Evolutionary conservation across 73 alveolate species (phyloP), one percentile per base, ranked within the genome.

Genomic region (Paramecium tetraurelia): DNA sequence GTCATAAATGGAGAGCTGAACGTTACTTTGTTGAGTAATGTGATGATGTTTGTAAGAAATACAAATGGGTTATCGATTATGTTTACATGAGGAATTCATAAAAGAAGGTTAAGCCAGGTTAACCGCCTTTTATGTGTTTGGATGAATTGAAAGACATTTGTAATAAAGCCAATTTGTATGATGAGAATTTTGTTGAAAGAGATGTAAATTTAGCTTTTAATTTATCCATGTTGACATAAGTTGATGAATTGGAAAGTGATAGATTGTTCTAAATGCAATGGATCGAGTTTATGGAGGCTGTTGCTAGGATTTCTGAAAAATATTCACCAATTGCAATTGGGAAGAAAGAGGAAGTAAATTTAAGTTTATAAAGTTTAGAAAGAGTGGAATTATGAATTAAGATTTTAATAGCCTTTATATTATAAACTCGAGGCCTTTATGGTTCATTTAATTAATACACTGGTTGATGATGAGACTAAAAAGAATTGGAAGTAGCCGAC

Each of bases 91-190:
- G 46, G 7, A 80, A 80, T 48, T 80, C 90, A 4, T 22, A 40
- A 31, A 96, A 93, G 72, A 87, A 96, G 46, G 96, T 97, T 7
- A 89, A 94, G 8, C 99, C 99, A 58, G 99, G 99, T 11, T 72
- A 93, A 36, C 40, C 86, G 9, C 71, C 85, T 7, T 93, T 93
- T 89, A 94, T 94, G 97, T 92, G 95, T 53, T 76, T 94, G 1
- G 95, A 94, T 29, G 97, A 94, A 71, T 72, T 92, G 16, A 77
- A 86, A 86, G 93, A 70, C 9, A 53, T 94, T 27, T 83, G 87
- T 38, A 41, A 44, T 22, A 92, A 59, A 68, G 94, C 83, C 7
- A 85, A 85, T 41, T 38, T 93, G 21, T 87, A 71, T 33, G 92
- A 92, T 58, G 96, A 93, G 4, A 77, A 77, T 46, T 92, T 76